Conservation (phyloP, 176 grass and related monocot species). For the Rhynchospora breviuscula region DNA sequence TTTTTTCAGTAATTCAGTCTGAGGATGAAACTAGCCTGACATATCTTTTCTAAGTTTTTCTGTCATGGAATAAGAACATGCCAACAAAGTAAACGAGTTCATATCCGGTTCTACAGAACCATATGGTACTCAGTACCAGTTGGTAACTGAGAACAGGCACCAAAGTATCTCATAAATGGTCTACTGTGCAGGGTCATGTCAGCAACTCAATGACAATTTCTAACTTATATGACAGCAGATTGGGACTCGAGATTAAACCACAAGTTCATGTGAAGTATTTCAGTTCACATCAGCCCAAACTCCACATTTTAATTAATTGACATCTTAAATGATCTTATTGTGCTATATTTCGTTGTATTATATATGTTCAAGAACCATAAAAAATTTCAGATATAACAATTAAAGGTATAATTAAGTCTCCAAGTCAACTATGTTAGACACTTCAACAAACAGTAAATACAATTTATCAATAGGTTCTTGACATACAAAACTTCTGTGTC, state of each 20-base stretch:
- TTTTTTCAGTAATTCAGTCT: neutral
- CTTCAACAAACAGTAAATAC: neutral
- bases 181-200: neutral
- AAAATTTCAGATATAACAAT: neutral
- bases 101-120: neutral
- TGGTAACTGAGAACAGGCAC: neutral
- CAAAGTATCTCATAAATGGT: neutral
- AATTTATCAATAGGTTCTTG: neutral
- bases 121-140: neutral
- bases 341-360: neutral
- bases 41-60: neutral
- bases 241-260: neutral
- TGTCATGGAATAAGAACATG: neutral
- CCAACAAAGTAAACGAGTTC: neutral
- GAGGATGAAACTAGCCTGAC: neutral
- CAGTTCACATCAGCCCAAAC: neutral
- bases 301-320: neutral
- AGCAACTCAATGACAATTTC: neutral
- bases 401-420: neutral
- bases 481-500: neutral
- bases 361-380: neutral
- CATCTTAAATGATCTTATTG: neutral
- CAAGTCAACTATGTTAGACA: neutral
- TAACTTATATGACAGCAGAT: neutral
- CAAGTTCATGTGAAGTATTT: neutral